phyloP scores from a whole-genome alignment of 78 protist species.

The Isochrysis galbana region DNA sequence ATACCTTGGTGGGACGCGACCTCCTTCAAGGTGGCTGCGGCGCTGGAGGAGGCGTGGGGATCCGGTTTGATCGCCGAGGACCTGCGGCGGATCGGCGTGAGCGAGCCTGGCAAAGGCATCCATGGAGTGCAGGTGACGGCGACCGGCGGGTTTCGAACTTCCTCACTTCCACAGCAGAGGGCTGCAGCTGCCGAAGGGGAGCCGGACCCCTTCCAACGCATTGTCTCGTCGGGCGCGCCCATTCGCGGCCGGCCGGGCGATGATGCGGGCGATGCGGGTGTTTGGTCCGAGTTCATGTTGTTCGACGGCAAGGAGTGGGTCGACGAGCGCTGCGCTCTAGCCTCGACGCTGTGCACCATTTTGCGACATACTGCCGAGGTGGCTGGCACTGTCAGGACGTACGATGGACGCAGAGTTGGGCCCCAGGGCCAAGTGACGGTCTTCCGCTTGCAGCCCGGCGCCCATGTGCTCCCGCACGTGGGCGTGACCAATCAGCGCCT shows the following conservation, averaged over 20 bases:
- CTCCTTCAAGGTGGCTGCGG: background rate
- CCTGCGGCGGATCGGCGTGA: background rate
- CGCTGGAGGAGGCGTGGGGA: background rate
- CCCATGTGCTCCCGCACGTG: conserved; percentile 24
- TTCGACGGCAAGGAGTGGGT: background rate
- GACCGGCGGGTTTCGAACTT: too few relatives aligned
- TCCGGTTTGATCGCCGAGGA: background rate
- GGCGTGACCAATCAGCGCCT: conserved; percentile 40
- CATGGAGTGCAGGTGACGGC: too few relatives aligned
- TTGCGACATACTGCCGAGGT: background rate
- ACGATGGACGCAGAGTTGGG: background rate
- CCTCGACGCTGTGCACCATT: background rate
- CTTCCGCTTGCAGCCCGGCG: conserved; percentile 35
- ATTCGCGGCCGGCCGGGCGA: background rate
- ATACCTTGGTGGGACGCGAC: background rate
- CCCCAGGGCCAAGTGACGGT: background rate
- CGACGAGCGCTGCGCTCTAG: background rate
- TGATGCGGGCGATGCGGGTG: background rate
- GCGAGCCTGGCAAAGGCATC: too few relatives aligned
- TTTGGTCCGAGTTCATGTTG: background rate
- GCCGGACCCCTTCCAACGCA: background rate
- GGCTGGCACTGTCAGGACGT: background rate
- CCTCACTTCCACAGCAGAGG: too few relatives aligned
- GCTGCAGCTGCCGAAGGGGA: too few relatives aligned
- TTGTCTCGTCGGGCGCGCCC: background rate